Evolutionary conservation across 768 basidiomycete genomes (phyloP), one percentile per base, ranked within the genome.

Genomic region (Leccinellum albellum): DNA sequence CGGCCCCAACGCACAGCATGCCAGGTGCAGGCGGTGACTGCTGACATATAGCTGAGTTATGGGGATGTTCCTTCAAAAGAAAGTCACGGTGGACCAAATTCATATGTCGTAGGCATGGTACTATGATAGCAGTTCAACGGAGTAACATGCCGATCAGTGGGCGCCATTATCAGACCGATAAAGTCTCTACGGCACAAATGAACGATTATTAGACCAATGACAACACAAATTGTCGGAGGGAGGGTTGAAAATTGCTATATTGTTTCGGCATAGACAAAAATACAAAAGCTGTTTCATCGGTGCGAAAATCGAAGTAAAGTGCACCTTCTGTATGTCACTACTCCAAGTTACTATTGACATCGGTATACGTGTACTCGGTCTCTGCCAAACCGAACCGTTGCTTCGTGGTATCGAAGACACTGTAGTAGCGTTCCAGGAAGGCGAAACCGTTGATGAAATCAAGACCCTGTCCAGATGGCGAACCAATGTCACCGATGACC

Each of bases 341-440:
- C 40, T 42, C 10, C 8, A 35, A 35, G 7, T 35, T 35, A 17
- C 9, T 31, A 23, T 54, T 60, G 45, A 40, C 33, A 17, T 8
- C 17, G 15, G 53, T 33, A 10, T 44, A 4, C 2, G 52, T 54
- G n/a, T 74, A 71, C 1, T 53, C 7, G 0, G 77, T 78, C 46
- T 57, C 69, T 1, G 79, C 79, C 40, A 81, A 68, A 21, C 78
- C 79, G 23, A 80, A 58, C 3, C 61, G 73, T 23, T 53, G 58
- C 61, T 78, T 77, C 10, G 61, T 62, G 31, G 74, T 72, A 58
- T 79, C 77, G 60, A 63, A 79, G 28, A 79, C 71, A 52, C 70
- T 45, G 73, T 87, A 87, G 78, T 82, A 87, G 17, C 86, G 82
- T 70, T 82, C 76, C 29, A 85, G 73, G 76, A 82, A 85, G 5